These are phyloP conservation scores for Plantago coronopus DNA, from an alignment of 305 asterid species.

Conservation along the genomic window DNA sequence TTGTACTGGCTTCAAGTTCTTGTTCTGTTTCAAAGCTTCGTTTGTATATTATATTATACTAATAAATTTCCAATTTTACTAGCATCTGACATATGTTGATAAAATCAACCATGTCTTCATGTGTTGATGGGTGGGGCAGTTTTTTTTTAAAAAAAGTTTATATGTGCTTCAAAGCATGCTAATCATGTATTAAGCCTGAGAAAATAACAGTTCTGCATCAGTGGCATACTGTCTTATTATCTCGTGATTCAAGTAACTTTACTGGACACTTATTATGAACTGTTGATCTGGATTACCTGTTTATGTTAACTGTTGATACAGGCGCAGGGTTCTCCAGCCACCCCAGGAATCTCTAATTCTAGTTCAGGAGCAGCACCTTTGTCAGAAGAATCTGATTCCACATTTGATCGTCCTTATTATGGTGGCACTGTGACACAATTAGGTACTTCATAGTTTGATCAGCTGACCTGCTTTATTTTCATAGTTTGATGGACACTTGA, in stretches of 20 bases:
- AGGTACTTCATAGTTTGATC: slow-evolving; percentile 31
- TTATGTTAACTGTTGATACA: slow-evolving; percentile 27
- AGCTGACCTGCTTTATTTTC: slow-evolving; percentile 19
- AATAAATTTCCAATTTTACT: too few relatives aligned
- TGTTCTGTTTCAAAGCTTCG: too few relatives aligned
- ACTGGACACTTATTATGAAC: slow-evolving; percentile 1
- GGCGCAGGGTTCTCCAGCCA: slow-evolving; percentile 64
- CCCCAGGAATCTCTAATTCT: slow-evolving; percentile 49
- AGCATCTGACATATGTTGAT: too few relatives aligned
- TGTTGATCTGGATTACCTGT: slow-evolving; percentile 17
- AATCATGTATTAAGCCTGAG: not conserved
- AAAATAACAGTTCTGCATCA: not conserved
- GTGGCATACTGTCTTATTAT: not conserved
- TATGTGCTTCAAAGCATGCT: not conserved
- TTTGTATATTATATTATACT: too few relatives aligned
- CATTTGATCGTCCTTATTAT: slow-evolving; percentile 29
- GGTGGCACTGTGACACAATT: slow-evolving; percentile 26
- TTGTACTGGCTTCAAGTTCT: too few relatives aligned
- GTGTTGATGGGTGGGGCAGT: not conserved
- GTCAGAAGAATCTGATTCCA: slow-evolving; percentile 46
- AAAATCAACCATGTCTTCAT: too few relatives aligned
- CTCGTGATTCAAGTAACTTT: not conserved
- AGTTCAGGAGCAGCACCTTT: slow-evolving; percentile 35
- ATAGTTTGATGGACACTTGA: not conserved
- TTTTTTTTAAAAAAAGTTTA: not conserved